Evolutionary conservation across 2,329 filamentous ascomycete genomes (phyloP), one percentile per base, ranked within the genome.

Genomic region (Colletotrichum paranaense): DNA sequence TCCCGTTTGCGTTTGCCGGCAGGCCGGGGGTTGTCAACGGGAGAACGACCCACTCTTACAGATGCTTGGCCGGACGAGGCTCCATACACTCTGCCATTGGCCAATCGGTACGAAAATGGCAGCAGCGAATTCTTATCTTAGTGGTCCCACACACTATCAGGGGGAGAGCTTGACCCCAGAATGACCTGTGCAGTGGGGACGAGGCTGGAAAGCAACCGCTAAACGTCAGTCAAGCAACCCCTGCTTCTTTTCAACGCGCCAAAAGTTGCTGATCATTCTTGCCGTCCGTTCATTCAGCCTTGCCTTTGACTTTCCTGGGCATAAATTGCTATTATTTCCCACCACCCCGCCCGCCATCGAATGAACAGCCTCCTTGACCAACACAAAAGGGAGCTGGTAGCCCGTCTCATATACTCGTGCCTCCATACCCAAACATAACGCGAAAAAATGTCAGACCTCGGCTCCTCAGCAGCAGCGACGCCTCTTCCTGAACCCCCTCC

Each of bases 401-500:
- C 1, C 26, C 14, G 16, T 32, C 19, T 14, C 35, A 24, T 26
- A 30, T 19, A 35, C 26, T 49, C 19, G 19, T 5, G n/a, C 8
- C 8, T 49, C 11, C 9, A 9, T 9, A 22, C 46, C 3, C 16
- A 28, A 42, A 8, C n/a, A 12, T 32, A 53, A 55, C 19, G 7
- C 35, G 59, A 74, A 59, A 59, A 59, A 60, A 83, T 83, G 81
- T 73, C 80, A 24, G 78, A 77, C 32, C 65, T 77, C 49, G 77
- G 79, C 60, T 65, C 78, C 32, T 57, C 49, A 42, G 69, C 76
- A 60, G 67, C 74, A 62, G 76, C 68, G 52, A 70, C 73, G 3
- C 65, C 78, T 30, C 69, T 74, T 26, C 71, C 78, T 14, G 82
- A 78, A 38, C 82, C 83, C 19, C 82, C 83, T 14, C 80, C 83